Evolutionary conservation across 2,329 filamentous ascomycete species (phyloP), one percentile per base, ranked within the genome.

Genomic region (Neoarthrinium moseri): DNA sequence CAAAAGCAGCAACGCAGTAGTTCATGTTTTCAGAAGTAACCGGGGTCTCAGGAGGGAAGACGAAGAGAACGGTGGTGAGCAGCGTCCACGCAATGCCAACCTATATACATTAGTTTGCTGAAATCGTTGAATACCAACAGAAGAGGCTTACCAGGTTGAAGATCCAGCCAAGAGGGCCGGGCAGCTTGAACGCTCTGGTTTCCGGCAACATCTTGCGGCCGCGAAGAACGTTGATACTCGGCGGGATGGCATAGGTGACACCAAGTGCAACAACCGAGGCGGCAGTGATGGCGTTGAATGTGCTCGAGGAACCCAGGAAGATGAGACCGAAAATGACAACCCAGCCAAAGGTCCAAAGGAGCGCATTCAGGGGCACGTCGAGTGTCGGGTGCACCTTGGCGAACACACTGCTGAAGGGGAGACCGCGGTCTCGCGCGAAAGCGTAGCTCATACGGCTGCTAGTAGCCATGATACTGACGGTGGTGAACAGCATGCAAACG

Each of bases 11-110:
- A 20, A 77, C 59, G 34, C 67, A 71, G 55, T 77, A 77, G 57
- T 77, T 91, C 86, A 90, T 90, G 66, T 80, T 89, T 54, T 68
- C 79, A 0, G 75, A 72, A 0, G 80, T 81, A 2, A 85, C 83
- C 0, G 84, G 84, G 4, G 83, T 58, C 6, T 74, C 75, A 0
- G 87, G 86, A 3, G 87, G 87, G 65, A 90, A 89, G 17, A 89
- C 74, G 65, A 90, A 90, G 1, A 91, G 72, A 1, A 89, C 80
- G 0, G 85, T 89, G 0, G 86, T 90, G n/a, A 90, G 62, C 11
- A 81, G 67, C 1, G 84, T 79, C 65, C 86, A 91, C 0, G 70
- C 69, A 37, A 91, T 72, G 5, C 86, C 84, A 22, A 79, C 48
- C 63, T 65, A 15, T 27, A 5, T 35, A 61, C 53, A 6, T 56